Evolutionary conservation across 2,329 filamentous ascomycete genomes (phyloP), one percentile per base, ranked within the genome.

Genomic region (Cladophialophora carrionii): DNA sequence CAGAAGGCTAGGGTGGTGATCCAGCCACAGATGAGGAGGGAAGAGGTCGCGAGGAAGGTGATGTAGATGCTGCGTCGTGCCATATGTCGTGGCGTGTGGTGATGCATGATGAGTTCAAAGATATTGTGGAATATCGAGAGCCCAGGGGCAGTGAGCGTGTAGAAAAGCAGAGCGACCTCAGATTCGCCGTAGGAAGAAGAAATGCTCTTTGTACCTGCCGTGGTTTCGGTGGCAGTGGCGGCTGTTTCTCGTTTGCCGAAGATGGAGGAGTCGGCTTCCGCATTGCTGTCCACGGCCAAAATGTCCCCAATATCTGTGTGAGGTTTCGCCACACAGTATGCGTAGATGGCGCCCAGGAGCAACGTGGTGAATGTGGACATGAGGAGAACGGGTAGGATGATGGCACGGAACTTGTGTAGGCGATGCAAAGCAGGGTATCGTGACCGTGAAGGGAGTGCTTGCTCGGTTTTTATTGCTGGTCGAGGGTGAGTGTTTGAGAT

Each of bases 31-130:
- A 60, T 26, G 24, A 69, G 63, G 48, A 68, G 53, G 41, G 60
- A 63, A 34, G 64, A 64, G 22, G 56, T 48, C 52, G 62, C 41
- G 57, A 71, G 66, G 49, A 67, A 46, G 43, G 68, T 41, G 61
- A 68, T 63, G 64, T 70, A 73, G 60, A 70, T 73, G 70, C 73
- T 71, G 70, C 64, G 64, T n/a, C 22, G 32, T 41, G 46, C 32
- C 8, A 67, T 51, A 56, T 64, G 41, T 14, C 52, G 29, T 3
- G 63, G 60, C 1, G 52, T 66, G 12, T 68, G 41, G 59, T 70
- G 68, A 58, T 70, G 66, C 32, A 65, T 63, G 52, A 65, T 49
- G 43, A 71, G 60, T 53, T 72, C 70, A 54, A 65, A 57, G 7
- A 46, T 20, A 31, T 67, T 59, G 56, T 70, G 68, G 32, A 68